These are phyloP conservation scores for Backusella tuberculispora DNA, from an alignment of 192 early-diverging fungal genomes.

Conservation along the genomic window DNA sequence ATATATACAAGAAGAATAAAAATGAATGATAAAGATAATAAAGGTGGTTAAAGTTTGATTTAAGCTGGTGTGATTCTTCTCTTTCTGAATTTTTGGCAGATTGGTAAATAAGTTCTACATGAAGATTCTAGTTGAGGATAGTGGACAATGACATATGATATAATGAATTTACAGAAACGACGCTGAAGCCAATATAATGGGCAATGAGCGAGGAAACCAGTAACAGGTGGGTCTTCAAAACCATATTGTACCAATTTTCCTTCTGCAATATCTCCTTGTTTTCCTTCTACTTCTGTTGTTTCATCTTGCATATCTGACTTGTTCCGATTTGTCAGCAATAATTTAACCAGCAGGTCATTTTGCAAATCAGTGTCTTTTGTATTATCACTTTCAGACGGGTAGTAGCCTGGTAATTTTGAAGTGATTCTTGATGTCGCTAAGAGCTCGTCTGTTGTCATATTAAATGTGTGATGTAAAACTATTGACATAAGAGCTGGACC, in stretches of 20 bases:
- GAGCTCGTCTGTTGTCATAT: slow-evolving; percentile 21
- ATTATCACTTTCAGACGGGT: not conserved
- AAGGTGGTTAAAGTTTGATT: not conserved
- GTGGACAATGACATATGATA: slow-evolving; percentile 13
- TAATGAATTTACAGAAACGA: slow-evolving; percentile 20
- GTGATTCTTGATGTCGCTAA: not conserved
- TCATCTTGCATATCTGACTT: not conserved
- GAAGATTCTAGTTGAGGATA: slow-evolving; percentile 21
- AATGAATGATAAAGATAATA: not conserved
- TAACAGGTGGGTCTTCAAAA: not conserved
- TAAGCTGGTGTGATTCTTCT: not conserved
- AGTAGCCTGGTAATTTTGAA: not conserved
- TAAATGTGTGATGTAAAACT: slow-evolving; percentile 22
- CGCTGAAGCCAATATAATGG: slow-evolving; percentile 23
- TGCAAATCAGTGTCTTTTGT: not conserved
- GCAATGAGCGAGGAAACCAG: not conserved
- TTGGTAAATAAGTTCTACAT: slow-evolving; percentile 23
- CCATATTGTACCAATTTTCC: not conserved
- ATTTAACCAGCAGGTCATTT: slow-evolving; percentile 1
- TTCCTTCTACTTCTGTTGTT: not conserved
- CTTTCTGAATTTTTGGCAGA: slow-evolving; percentile 21
- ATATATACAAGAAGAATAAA: not conserved
- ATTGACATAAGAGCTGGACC: slow-evolving; percentile 38
- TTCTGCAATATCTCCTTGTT: not conserved
- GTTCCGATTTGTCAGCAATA: not conserved